A percentile compares a stretch with the other conserved stretches of the same genome.
Conservation (phyloP, 2,329 filamentous ascomycete genomes). For the Thelonectria blattea region DNA sequence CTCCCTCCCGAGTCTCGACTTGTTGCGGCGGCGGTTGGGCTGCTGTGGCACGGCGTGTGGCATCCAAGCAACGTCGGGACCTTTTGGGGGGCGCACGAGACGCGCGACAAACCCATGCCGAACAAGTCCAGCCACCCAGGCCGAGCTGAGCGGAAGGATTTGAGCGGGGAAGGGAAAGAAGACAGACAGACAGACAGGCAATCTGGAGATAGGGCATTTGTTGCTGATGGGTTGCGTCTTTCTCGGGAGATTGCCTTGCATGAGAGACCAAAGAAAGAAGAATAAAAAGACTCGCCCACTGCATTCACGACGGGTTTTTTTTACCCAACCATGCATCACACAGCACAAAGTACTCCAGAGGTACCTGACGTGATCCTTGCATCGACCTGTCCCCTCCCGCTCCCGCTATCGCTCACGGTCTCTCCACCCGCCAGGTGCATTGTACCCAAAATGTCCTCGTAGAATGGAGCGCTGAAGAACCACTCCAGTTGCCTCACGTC, state of each 20-base stretch:
- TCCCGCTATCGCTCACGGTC: conserved; percentile 9
- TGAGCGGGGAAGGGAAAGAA: background rate
- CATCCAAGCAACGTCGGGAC: conserved; percentile 6
- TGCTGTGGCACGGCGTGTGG: background rate
- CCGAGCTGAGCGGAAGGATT: conserved; percentile 2
- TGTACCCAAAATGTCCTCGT: background rate
- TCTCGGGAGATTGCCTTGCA: no score
- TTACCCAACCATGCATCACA: background rate
- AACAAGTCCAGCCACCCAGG: conserved; percentile 9
- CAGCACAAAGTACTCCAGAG: conserved; percentile 4
- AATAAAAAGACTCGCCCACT: background rate
- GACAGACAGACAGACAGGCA: background rate
- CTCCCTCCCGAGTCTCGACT: background rate
- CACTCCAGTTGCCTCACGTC: conserved; percentile 2
- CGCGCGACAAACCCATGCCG: conserved; percentile 18
- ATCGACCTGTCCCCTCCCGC: conserved; percentile 15
- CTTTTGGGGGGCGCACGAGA: conserved; percentile 21
- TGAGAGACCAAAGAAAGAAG: no score
- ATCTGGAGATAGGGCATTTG: background rate
- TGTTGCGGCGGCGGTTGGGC: background rate
- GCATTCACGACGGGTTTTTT: background rate
- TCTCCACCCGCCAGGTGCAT: conserved; percentile 11
- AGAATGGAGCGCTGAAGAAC: conserved; percentile 5
- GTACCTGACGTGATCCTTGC: conserved; percentile 15
- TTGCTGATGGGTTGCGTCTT: no score